Conservation (phyloP, 2,329 filamentous ascomycete species). For the Sporothrix brunneoviolacea region DNA sequence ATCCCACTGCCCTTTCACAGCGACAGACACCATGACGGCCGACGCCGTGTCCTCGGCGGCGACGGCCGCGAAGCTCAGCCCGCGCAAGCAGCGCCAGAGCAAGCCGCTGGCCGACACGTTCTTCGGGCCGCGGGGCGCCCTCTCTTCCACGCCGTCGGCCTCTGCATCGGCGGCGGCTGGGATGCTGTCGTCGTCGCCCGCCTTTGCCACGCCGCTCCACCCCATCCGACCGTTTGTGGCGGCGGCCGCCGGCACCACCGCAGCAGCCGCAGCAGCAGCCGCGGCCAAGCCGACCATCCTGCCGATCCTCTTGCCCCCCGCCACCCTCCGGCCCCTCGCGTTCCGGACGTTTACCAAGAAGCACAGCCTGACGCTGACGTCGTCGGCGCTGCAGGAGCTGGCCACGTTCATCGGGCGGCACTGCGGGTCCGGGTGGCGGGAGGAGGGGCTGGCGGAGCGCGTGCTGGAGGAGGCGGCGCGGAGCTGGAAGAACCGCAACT, state of each 20-base stretch:
- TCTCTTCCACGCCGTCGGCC: conserved; percentile 20
- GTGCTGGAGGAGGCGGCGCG: conserved; percentile 88
- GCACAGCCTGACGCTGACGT: conserved; percentile 86
- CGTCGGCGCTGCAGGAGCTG: conserved; percentile 75
- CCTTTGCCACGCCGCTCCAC: conserved; percentile 80
- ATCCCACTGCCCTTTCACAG: neutral
- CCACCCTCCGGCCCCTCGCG: conserved; percentile 80
- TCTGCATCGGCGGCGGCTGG: conserved; percentile 42
- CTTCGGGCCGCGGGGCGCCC: conserved; percentile 25
- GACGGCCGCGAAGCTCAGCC: conserved; percentile 18
- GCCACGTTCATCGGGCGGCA: conserved; percentile 87
- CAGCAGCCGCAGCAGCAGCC: conserved; percentile 67
- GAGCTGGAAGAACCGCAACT: conserved; percentile 84
- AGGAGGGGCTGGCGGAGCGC: conserved; percentile 86
- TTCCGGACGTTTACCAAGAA: conserved; percentile 98
- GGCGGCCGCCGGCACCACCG: conserved; percentile 75
- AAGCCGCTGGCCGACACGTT: conserved; percentile 31
- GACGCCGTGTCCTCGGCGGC: conserved; percentile 14
- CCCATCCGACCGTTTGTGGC: conserved; percentile 61
- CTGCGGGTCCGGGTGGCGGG: conserved; percentile 93
- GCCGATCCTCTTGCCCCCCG: conserved; percentile 80
- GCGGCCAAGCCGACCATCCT: conserved; percentile 58
- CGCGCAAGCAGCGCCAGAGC: conserved; percentile 22
- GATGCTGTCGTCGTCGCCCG: conserved; percentile 82
- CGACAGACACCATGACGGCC: conserved; percentile 19